Evolutionary conservation across 2,329 filamentous ascomycete genomes (phyloP).

Genomic region (Erysiphe neolycopersici): DNA sequence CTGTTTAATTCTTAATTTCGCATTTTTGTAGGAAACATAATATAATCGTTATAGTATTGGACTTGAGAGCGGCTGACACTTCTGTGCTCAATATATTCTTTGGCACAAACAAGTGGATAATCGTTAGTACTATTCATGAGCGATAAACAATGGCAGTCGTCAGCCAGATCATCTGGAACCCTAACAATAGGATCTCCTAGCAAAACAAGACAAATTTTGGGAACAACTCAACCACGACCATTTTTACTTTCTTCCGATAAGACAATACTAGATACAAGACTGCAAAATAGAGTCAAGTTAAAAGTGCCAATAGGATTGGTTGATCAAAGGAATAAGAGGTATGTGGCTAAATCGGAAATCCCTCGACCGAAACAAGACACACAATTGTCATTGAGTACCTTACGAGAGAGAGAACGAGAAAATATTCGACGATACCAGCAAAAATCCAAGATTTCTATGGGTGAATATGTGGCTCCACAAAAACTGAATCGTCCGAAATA

Average conservation of each 20-base stretch:
- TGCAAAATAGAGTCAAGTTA: slow-evolving; percentile 5
- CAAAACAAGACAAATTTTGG: slow-evolving; percentile 24
- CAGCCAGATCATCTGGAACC: slow-evolving; percentile 10
- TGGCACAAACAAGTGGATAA: too few species aligned
- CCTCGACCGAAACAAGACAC: slow-evolving; percentile 22
- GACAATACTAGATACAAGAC: slow-evolving; percentile 4
- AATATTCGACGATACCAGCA: slow-evolving; percentile 4
- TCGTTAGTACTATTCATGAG: slow-evolving; percentile 5
- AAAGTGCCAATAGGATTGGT: slow-evolving; percentile 6
- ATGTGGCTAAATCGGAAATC: slow-evolving; percentile 17
- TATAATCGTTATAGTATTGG: too few species aligned
- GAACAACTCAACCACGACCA: slow-evolving; percentile 14
- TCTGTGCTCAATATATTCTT: too few species aligned
- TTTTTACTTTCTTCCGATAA: slow-evolving; percentile 3
- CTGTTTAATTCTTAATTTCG: too few species aligned
- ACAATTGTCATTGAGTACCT: slow-evolving; percentile 24
- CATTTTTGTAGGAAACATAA: too few species aligned
- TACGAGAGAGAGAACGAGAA: slow-evolving; percentile 4
- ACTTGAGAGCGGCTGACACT: too few species aligned
- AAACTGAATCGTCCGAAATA: slow-evolving; percentile 31
- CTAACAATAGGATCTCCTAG: slow-evolving; percentile 19
- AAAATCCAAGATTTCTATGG: slow-evolving; percentile 24
- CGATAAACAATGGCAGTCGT: slow-evolving; percentile 9
- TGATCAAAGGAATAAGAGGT: slow-evolving; percentile 5
- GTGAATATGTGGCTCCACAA: slow-evolving; percentile 24